These are phyloP conservation scores for Chrysopogon serrulatus DNA, from an alignment of 176 grass and related monocot genomes.

Conservation along the genomic window DNA sequence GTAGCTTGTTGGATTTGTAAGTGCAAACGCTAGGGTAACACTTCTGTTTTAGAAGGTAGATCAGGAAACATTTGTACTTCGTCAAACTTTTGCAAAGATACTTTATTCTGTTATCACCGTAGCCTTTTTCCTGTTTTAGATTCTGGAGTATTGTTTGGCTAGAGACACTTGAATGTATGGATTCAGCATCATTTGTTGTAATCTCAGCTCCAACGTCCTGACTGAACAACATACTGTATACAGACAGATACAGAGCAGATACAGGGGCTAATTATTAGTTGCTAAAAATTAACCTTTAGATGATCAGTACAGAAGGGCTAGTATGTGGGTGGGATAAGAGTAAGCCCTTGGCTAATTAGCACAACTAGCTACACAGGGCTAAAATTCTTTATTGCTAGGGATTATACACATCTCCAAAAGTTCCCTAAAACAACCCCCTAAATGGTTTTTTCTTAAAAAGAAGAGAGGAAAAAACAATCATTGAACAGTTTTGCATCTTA, in stretches of 20 bases:
- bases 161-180: neutral
- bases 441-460: too few species aligned
- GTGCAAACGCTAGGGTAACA: constrained; percentile 3
- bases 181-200: neutral
- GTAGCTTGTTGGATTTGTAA: constrained; percentile 2
- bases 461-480: too few species aligned
- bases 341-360: neutral
- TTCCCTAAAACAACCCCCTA: too few species aligned
- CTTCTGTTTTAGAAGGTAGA: constrained; percentile 26
- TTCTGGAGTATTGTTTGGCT: neutral
- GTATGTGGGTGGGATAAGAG: neutral
- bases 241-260: neutral
- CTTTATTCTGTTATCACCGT: neutral
- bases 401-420: too few species aligned
- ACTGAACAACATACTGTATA: neutral
- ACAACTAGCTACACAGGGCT: neutral
- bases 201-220: neutral
- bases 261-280: neutral
- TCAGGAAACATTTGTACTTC: constrained; percentile 7
- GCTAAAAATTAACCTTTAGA: too few species aligned
- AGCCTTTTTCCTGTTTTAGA: neutral
- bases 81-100: constrained; percentile 31
- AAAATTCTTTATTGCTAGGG: neutral
- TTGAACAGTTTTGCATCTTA: too few species aligned
- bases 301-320: neutral